Evolutionary conservation across 176 grass and related monocot species (phyloP).

Genomic region (Cenchrus americanus): DNA sequence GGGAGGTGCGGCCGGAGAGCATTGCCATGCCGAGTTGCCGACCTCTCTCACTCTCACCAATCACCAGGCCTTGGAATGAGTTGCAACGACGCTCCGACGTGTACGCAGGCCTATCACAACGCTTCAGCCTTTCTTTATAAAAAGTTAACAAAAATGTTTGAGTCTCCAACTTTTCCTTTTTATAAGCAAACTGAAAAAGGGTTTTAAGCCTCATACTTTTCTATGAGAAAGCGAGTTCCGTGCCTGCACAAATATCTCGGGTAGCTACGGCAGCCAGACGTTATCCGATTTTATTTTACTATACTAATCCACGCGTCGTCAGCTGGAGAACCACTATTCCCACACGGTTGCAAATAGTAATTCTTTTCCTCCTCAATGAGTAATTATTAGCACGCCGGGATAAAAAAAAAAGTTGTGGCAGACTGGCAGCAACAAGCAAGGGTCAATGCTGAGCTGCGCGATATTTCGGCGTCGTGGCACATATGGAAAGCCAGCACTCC

Average conservation of each 20-base stretch:
- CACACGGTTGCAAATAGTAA: background rate
- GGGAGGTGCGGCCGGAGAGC: too few species aligned
- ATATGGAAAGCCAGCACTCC: background rate
- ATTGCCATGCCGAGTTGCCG: background rate
- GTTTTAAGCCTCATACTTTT: background rate
- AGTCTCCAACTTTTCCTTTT: too few species aligned
- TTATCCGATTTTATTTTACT: background rate
- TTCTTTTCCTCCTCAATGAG: background rate
- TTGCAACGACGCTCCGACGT: background rate
- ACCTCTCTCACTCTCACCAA: too few species aligned
- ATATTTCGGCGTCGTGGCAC: too few species aligned
- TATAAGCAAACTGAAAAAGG: too few species aligned
- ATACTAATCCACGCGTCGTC: background rate
- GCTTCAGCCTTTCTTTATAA: background rate
- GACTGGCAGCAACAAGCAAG: background rate
- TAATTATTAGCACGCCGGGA: background rate
- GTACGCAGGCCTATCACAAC: background rate
- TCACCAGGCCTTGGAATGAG: background rate
- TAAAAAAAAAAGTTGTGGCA: background rate
- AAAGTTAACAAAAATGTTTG: too few species aligned
- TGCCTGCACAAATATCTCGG: background rate
- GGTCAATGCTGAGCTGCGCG: background rate
- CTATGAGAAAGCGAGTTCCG: background rate
- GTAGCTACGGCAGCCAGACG: background rate
- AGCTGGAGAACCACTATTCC: background rate